A percentile compares a stretch with the other conserved stretches of the same genome.
These are phyloP conservation scores for Coccomyxa sp. DNA, from an alignment of 139 green algal genomes.

Conservation along the genomic window DNA sequence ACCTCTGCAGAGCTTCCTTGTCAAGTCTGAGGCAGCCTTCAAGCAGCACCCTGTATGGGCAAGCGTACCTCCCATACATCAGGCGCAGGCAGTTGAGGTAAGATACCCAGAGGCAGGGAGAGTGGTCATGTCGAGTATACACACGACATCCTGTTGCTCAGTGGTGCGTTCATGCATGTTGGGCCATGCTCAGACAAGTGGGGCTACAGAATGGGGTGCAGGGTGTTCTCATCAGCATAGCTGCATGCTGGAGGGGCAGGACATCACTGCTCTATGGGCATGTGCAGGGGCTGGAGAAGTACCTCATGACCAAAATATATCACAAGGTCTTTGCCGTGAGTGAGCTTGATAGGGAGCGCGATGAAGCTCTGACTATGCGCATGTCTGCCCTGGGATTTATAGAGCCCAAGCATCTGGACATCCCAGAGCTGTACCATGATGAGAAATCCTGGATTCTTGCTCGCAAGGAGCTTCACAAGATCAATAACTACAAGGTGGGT, in stretches of 20 bases:
- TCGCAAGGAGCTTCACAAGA: slow-evolving; percentile 79
- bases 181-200: too few relatives aligned
- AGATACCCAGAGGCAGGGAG: too few relatives aligned
- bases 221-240: too few relatives aligned
- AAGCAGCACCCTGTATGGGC: slow-evolving; percentile 78
- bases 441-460: slow-evolving; percentile 57
- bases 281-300: slow-evolving; percentile 93
- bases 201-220: too few relatives aligned
- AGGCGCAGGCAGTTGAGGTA: slow-evolving; percentile 75
- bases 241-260: too few relatives aligned
- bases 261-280: too few relatives aligned
- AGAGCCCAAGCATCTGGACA: slow-evolving; percentile 78
- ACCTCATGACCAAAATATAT: slow-evolving; percentile 95
- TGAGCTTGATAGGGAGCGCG: slow-evolving; percentile 68
- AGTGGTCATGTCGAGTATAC: too few relatives aligned
- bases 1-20: slow-evolving; percentile 73
- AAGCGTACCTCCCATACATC: slow-evolving; percentile 43
- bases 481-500: slow-evolving; percentile 78
- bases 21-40: slow-evolving; percentile 71
- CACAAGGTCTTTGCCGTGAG: slow-evolving; percentile 65
- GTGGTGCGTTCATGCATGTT: not conserved
- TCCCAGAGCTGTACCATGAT: slow-evolving; percentile 37
- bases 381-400: slow-evolving; percentile 70
- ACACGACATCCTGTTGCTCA: not conserved
- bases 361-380: slow-evolving; percentile 59